Percentiles rank a stretch among this genome's conserved stretches.
These are phyloP conservation scores for Penicillium canescens DNA, from an alignment of 495 filamentous ascomycete species.

Conservation along the genomic window DNA sequence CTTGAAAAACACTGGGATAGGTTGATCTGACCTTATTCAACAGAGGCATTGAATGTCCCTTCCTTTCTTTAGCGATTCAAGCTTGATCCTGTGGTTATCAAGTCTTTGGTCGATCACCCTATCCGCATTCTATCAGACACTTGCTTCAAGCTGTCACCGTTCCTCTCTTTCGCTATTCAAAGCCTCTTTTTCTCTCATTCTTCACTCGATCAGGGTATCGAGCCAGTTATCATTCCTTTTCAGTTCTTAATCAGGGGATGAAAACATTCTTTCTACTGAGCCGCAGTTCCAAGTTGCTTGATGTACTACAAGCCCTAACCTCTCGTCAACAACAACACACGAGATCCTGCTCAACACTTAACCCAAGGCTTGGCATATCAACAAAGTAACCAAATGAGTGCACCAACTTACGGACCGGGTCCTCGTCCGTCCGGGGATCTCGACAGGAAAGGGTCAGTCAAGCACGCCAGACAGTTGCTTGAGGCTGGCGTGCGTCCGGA, in stretches of 20 bases:
- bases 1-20: not conserved
- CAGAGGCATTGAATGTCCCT: slow-evolving; percentile 43
- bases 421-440: slow-evolving; percentile 11
- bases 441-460: slow-evolving; percentile 43
- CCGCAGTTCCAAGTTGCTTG: not conserved
- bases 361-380: too few relatives aligned
- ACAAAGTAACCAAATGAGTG: slow-evolving; percentile 15
- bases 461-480: slow-evolving; percentile 52
- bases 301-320: slow-evolving; percentile 6
- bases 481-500: slow-evolving; percentile 47
- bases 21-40: slow-evolving; percentile 8
- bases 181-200: slow-evolving; percentile 2
- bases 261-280: not conserved
- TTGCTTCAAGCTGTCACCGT: slow-evolving; percentile 6
- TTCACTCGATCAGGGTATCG: slow-evolving; percentile 19
- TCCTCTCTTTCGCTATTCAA: slow-evolving; percentile 10
- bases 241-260: not conserved
- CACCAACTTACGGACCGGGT: slow-evolving; percentile 5
- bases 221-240: not conserved
- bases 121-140: slow-evolving; percentile 16
- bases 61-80: slow-evolving; percentile 24
- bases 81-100: slow-evolving; percentile 9
- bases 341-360: not conserved
- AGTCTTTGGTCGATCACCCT: slow-evolving; percentile 16
- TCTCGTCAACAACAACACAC: not conserved